phyloP scores from a whole-genome alignment of 495 filamentous ascomycete species.

The Neurospora sp. region DNA sequence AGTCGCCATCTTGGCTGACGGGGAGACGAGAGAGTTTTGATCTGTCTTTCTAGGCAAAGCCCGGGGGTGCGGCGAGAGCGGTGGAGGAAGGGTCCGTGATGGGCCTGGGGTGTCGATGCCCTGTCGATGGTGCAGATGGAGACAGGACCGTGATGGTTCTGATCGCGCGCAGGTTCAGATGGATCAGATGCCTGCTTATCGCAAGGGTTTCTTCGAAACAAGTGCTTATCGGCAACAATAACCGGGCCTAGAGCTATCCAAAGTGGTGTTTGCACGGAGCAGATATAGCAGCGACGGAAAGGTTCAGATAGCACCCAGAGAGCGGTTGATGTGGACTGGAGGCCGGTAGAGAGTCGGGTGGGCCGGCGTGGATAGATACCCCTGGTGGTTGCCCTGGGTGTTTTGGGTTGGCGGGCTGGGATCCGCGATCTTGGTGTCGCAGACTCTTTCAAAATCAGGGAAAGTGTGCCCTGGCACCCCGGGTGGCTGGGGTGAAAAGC shows the following conservation, averaged over 20 bases:
- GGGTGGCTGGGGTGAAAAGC: slow-evolving; percentile 2
- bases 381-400: not conserved
- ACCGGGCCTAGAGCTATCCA: not conserved
- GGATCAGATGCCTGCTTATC: not conserved
- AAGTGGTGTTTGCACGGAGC: not conserved
- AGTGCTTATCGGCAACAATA: not conserved
- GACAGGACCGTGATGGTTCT: not conserved
- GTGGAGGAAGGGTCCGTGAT: slow-evolving; percentile 9
- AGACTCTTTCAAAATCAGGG: slow-evolving; percentile 15
- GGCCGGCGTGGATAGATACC: not conserved
- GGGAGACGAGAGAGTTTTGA: slow-evolving; percentile 18
- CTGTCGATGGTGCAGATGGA: not conserved
- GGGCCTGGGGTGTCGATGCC: not conserved
- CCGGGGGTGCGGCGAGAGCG: not conserved
- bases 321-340: not conserved
- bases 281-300: not conserved
- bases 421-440: slow-evolving; percentile 6
- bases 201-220: not conserved
- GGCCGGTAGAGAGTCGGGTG: not conserved
- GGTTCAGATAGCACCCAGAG: not conserved
- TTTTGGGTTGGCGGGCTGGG: slow-evolving; percentile 1
- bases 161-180: not conserved
- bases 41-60: slow-evolving; percentile 6
- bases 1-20: slow-evolving; percentile 19
- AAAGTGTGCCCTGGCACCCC: slow-evolving; percentile 1